A percentile compares a stretch with the other conserved stretches of the same genome.
These are phyloP conservation scores for Fusarium vanettenii DNA, from an alignment of 2,329 filamentous ascomycete species.

Conservation along the genomic window DNA sequence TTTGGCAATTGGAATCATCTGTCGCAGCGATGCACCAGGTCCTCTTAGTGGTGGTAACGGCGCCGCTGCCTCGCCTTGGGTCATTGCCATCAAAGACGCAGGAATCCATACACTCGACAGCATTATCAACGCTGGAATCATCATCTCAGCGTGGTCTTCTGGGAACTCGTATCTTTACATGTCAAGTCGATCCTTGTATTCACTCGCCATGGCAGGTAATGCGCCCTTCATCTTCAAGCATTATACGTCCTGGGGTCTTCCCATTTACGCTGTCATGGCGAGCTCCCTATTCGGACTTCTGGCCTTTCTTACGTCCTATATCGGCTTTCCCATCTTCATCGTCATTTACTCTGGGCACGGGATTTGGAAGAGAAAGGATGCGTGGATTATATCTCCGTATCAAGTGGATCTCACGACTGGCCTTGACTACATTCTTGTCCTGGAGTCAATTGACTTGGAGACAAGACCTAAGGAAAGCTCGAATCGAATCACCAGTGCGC, in stretches of 20 bases:
- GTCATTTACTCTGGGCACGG: neutral
- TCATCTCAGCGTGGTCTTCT: neutral
- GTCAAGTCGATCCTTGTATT: neutral
- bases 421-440: neutral
- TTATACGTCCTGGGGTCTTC: neutral
- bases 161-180: neutral
- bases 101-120: neutral
- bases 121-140: neutral
- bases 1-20: neutral
- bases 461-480: neutral
- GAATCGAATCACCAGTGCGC: neutral
- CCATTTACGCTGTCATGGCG: neutral
- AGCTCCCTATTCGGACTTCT: neutral
- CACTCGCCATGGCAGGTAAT: neutral
- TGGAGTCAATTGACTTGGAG: neutral
- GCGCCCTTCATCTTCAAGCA: neutral
- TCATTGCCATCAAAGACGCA: neutral
- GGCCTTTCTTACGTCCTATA: neutral
- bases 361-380: neutral
- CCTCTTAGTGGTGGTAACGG: neutral
- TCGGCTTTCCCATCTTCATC: neutral
- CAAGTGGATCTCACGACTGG: constrained; percentile 23
- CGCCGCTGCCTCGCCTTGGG: neutral
- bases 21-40: neutral
- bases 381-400: neutral